Base-by-base conservation (phyloP, 495 filamentous ascomycete species). In the Aspergillus leporis region DNA sequence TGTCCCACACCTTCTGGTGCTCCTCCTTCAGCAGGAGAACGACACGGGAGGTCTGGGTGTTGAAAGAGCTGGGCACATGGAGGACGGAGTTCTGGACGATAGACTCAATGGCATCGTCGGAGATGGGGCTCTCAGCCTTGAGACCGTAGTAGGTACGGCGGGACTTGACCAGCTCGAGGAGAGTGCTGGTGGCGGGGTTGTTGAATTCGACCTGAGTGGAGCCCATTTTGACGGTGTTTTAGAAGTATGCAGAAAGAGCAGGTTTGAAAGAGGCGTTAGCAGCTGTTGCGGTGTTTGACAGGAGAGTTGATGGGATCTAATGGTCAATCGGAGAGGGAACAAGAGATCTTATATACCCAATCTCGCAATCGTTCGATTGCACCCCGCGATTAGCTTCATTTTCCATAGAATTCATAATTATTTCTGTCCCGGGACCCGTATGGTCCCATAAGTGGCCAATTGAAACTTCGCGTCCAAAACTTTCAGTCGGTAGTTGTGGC, bases 1-100 rank as follows among this genome's bases (percentile, higher is more conserved):
- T 70, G 51, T 80, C 76, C 81, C 81, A 83, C 12, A 81, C 70
- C 75, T 81, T 78, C 65, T 77, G 55, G 72, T 82, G 80, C 66
- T 82, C 73, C 51, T 83, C 73, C 65, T 76, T 76, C 52, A 82
- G 58, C 14, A 82, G 66, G 4, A 83, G 66, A 13, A 80, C 73
- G 12, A 76, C 55, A 23, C 81, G 79, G 10, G 74, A 76, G 47
- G 80, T 79, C 66, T 83, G 81, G 57, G 76, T 79, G 70, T 83
- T 81, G 73, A 81, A 83, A 18, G 81, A 72, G 64, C 72, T 78
- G 60, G 81, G 81, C 4, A 74, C 69, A 55, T 77, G 71, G 22
- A 78, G 75, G 46, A 83, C 61, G n/a, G 77, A 67, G 51, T 76
- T 61, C 45, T 66, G 49, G 57, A 81, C 73, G 51, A 83, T 73